Evolutionary conservation across 208 protist genomes (phyloP).

Genomic region (Tritrichomonas foetus): DNA sequence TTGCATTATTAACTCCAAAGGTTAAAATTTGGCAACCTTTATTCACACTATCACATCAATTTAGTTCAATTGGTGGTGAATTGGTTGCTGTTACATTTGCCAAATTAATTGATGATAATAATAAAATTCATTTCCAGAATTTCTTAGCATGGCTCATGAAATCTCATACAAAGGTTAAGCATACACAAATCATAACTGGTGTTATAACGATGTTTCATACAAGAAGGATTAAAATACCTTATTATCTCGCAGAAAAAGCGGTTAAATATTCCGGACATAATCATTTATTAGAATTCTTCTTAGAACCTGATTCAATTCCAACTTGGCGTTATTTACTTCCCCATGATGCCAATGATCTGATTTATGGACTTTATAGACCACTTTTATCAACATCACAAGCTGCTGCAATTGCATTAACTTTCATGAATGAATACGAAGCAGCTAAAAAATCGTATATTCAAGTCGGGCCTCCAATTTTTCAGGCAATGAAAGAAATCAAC

Average conservation of each 20-base stretch:
- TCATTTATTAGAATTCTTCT: neutral
- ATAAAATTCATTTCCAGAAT: neutral
- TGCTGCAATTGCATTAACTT: neutral
- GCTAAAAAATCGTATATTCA: neutral
- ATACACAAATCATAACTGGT: neutral
- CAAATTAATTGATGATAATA: neutral
- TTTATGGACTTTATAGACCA: neutral
- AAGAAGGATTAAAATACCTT: neutral
- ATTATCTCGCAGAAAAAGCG: neutral
- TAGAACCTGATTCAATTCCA: neutral
- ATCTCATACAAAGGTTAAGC: neutral
- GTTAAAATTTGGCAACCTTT: slow-evolving; percentile 25
- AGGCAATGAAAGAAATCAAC: neutral
- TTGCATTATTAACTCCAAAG: neutral
- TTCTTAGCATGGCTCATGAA: neutral
- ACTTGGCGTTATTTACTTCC: neutral
- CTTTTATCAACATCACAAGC: neutral
- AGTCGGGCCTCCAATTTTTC: neutral
- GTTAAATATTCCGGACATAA: neutral
- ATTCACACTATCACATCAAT: neutral
- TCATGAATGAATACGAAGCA: neutral
- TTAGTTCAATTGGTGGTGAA: neutral
- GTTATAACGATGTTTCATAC: neutral
- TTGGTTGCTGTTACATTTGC: neutral
- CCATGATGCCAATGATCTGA: neutral